Conservation (phyloP, 2,329 filamentous ascomycete genomes). For the Xylaria sp. region DNA sequence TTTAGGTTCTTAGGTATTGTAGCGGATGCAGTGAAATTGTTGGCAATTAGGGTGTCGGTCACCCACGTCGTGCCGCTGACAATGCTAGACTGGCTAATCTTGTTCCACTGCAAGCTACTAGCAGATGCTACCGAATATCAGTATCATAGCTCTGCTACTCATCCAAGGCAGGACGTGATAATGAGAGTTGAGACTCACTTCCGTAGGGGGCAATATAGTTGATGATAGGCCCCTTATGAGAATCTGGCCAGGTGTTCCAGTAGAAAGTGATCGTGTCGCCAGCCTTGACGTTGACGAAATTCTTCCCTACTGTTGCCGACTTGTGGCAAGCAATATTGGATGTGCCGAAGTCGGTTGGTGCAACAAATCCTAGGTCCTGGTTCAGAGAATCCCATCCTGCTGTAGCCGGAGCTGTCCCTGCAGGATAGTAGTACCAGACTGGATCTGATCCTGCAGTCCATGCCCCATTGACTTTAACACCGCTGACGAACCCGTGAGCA, state of each 20-base stretch:
- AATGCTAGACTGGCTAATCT: conserved; percentile 65
- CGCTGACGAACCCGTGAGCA: conserved; percentile 44
- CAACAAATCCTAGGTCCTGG: conserved; percentile 59
- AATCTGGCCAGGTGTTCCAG: conserved; percentile 55
- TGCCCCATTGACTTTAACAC: conserved; percentile 40
- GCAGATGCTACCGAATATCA: conserved; percentile 61
- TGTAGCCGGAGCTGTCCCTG: conserved; percentile 36
- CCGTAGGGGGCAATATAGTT: conserved; percentile 52
- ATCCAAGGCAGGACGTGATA: conserved; percentile 57
- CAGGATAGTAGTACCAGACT: conserved; percentile 42
- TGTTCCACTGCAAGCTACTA: conserved; percentile 63
- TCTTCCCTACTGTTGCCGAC: conserved; percentile 54
- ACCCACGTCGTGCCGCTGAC: conserved; percentile 62
- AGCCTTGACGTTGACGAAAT: conserved; percentile 52
- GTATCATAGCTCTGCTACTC: conserved; percentile 50
- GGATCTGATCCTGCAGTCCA: conserved; percentile 43
- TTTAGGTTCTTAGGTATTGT: conserved; percentile 57
- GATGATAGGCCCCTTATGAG: conserved; percentile 52
- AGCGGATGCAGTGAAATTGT: conserved; percentile 56
- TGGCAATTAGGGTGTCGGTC: conserved; percentile 59
- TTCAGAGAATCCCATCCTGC: conserved; percentile 44
- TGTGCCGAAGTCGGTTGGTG: conserved; percentile 51
- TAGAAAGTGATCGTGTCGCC: conserved; percentile 53
- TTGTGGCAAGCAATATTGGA: conserved; percentile 63
- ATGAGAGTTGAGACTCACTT: conserved; percentile 48